Percentiles rank a stretch among this genome's conserved stretches.
Conservation (phyloP, 306 rosid genomes). For the Malus sieversii region DNA sequence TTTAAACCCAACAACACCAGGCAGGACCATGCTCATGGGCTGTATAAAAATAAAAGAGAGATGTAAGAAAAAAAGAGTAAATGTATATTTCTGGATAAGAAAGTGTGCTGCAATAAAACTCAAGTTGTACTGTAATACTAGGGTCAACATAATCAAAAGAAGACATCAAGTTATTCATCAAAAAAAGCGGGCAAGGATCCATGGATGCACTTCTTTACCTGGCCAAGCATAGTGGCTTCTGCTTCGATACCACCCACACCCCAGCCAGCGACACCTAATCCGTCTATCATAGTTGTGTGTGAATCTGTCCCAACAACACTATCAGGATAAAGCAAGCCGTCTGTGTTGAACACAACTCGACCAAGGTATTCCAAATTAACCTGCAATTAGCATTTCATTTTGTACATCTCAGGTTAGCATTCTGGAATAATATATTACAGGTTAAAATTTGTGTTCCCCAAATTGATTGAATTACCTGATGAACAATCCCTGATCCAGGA, state of each 20-base stretch:
- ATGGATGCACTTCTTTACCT: constrained; percentile 42
- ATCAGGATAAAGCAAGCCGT: constrained; percentile 83
- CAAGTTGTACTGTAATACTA: background rate
- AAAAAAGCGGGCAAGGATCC: background rate
- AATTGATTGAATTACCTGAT: constrained; percentile 57
- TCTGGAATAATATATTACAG: background rate
- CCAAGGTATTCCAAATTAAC: constrained; percentile 94
- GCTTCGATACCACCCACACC: constrained; percentile 99
- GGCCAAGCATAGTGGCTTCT: constrained; percentile 98
- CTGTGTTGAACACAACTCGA: constrained; percentile 79
- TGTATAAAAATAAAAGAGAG: constrained; percentile 17
- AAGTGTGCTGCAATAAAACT: background rate
- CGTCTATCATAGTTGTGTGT: constrained; percentile 98
- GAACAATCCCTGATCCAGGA: constrained; percentile 95
- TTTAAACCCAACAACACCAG: constrained; percentile 95
- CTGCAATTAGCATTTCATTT: constrained; percentile 38
- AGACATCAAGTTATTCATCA: background rate
- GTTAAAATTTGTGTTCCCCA: background rate
- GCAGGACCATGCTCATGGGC: constrained; percentile 99
- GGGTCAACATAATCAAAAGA: background rate
- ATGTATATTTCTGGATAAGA: constrained; percentile 6
- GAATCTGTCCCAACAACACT: constrained; percentile 98
- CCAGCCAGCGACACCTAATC: constrained; percentile 99
- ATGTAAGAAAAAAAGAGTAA: background rate
- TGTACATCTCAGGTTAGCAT: background rate